Conservation (phyloP, 768 basidiomycete genomes). For the Hygrocybe coccinea region DNA sequence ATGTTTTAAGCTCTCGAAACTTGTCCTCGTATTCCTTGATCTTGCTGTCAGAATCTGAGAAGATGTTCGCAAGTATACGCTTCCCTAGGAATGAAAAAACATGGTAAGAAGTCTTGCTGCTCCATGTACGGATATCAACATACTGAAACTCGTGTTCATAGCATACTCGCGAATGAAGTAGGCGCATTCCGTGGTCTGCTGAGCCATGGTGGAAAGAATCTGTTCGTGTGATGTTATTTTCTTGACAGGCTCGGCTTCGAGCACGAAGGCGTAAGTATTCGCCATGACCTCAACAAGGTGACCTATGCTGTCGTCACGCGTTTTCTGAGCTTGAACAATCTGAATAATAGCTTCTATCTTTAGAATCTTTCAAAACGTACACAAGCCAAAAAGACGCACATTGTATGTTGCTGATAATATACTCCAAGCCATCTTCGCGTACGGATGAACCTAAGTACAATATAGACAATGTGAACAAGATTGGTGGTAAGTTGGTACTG, state of each 20-base stretch:
- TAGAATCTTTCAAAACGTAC: background rate
- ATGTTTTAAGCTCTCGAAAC: background rate
- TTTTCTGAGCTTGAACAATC: conserved; percentile 4
- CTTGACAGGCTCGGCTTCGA: background rate
- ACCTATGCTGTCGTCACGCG: background rate
- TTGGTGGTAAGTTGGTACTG: background rate
- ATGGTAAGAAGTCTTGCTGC: background rate
- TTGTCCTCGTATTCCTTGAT: conserved; percentile 3
- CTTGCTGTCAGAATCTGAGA: background rate
- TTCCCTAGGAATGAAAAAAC: background rate
- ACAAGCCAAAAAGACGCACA: background rate
- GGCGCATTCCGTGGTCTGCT: conserved; percentile 26
- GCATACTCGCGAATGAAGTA: conserved; percentile 28
- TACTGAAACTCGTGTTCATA: conserved; percentile 18
- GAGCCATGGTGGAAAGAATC: conserved; percentile 17
- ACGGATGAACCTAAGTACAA: conserved; percentile 6
- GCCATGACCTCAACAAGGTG: background rate
- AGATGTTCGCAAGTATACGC: background rate
- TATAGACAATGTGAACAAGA: background rate
- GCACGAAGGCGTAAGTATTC: background rate
- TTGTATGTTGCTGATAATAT: conserved; percentile 1
- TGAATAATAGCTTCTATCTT: background rate
- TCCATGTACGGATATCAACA: background rate
- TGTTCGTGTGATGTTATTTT: conserved; percentile 12
- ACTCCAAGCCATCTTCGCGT: conserved; percentile 5